Evolutionary conservation across 2,329 filamentous ascomycete species (phyloP).

Genomic region (Lachnellula cervina): DNA sequence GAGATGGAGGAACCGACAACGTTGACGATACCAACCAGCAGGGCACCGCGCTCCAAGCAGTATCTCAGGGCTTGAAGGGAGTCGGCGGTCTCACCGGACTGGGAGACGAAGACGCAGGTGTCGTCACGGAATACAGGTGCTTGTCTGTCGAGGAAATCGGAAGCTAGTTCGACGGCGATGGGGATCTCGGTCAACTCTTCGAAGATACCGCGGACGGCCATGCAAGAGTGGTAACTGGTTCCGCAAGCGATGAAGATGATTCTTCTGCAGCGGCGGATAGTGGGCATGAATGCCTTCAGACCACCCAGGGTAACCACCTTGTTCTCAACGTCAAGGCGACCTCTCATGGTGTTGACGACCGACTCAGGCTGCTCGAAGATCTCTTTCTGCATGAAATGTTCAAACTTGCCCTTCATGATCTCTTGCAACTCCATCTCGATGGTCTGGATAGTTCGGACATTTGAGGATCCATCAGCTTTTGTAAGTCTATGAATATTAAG

Average conservation of each 20-base stretch:
- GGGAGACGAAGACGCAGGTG: slow-evolving; percentile 97
- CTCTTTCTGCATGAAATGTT: slow-evolving; percentile 99
- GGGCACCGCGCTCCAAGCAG: slow-evolving; percentile 93
- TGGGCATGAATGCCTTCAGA: slow-evolving; percentile 90
- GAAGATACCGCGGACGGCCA: slow-evolving; percentile 97
- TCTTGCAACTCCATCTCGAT: slow-evolving; percentile 98
- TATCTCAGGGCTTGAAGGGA: slow-evolving; percentile 95
- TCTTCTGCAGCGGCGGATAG: slow-evolving; percentile 91
- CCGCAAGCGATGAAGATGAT: slow-evolving; percentile 99
- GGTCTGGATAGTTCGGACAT: slow-evolving; percentile 96
- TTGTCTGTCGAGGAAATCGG: slow-evolving; percentile 94
- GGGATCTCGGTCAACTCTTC: slow-evolving; percentile 98
- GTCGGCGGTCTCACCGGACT: slow-evolving; percentile 97
- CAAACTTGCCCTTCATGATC: slow-evolving; percentile 99
- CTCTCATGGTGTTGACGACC: slow-evolving; percentile 99
- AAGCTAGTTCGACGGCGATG: slow-evolving; percentile 93
- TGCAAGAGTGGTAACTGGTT: slow-evolving; percentile 98
- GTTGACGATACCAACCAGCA: slow-evolving; percentile 98
- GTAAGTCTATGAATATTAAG: slow-evolving; percentile 98
- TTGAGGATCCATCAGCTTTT: slow-evolving; percentile 94
- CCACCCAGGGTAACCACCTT: slow-evolving; percentile 95
- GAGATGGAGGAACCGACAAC: slow-evolving; percentile 98
- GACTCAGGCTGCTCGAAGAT: slow-evolving; percentile 99
- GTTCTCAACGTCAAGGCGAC: slow-evolving; percentile 88
- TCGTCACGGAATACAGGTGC: slow-evolving; percentile 99